These are phyloP conservation scores for Paecilomyces sp. DNA, from an alignment of 2,329 filamentous ascomycete species.

Conservation along the genomic window DNA sequence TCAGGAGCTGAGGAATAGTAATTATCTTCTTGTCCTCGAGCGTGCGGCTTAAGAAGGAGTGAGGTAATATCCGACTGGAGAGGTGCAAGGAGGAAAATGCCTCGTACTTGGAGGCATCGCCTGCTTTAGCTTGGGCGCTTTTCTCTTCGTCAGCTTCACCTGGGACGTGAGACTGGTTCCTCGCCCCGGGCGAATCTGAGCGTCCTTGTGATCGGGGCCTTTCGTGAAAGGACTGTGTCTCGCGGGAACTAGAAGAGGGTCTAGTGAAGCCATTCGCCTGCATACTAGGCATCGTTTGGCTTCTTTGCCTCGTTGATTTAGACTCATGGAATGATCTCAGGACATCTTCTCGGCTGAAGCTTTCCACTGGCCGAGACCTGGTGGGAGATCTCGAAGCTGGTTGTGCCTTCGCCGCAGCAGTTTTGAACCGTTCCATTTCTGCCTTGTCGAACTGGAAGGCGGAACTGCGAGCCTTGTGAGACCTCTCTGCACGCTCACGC, in stretches of 20 bases:
- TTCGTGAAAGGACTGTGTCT: conserved; percentile 15
- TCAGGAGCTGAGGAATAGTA: conserved; percentile 71
- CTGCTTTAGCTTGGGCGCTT: conserved; percentile 14
- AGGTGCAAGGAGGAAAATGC: conserved; percentile 80
- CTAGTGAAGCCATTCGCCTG: conserved; percentile 8
- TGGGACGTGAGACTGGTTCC: conserved; percentile 3
- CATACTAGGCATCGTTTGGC: conserved; percentile 25
- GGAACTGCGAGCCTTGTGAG: conserved; percentile 33
- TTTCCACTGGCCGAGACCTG: conserved; percentile 40
- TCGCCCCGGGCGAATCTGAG: conserved; percentile 6
- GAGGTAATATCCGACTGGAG: conserved; percentile 73
- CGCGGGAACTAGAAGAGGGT: conserved; percentile 4
- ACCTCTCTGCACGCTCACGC: conserved; percentile 29
- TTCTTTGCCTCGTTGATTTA: conserved; percentile 23
- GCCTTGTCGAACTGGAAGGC: conserved; percentile 36
- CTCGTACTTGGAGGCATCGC: conserved; percentile 64
- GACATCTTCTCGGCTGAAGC: conserved; percentile 60
- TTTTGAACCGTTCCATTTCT: conserved; percentile 37
- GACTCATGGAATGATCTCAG: conserved; percentile 25
- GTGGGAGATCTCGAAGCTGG: conserved; percentile 38
- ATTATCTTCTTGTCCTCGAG: conserved; percentile 71
- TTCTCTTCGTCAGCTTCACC: conserved; percentile 15
- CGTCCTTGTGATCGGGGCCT: conserved; percentile 14
- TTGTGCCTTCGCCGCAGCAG: conserved; percentile 26
- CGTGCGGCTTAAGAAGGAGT: conserved; percentile 70